These are phyloP conservation scores for Ettlia oleoabundans DNA, from an alignment of 139 green algal genomes.

Conservation along the genomic window DNA sequence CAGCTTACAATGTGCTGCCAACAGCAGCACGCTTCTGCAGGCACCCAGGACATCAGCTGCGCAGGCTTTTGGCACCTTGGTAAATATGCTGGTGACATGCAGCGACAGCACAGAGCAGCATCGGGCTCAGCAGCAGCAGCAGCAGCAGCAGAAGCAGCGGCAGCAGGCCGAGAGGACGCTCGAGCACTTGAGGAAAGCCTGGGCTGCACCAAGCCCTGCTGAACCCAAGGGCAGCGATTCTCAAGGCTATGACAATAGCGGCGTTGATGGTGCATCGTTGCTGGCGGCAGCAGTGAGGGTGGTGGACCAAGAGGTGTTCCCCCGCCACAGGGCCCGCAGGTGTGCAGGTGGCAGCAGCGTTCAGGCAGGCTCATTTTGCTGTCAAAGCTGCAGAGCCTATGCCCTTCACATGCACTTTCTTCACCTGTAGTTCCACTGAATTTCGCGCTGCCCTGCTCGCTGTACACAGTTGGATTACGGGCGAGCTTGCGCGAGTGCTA, in stretches of 20 bases:
- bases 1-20: not conserved
- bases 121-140: not conserved
- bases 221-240: too few relatives aligned
- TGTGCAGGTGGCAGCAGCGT: not conserved
- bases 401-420: too few relatives aligned
- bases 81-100: slow-evolving; percentile 9
- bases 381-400: not conserved
- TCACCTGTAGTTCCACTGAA: too few relatives aligned
- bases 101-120: not conserved
- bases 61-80: not conserved
- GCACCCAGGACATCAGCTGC: not conserved
- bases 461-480: not conserved
- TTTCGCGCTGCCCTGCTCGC: too few relatives aligned
- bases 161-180: not conserved
- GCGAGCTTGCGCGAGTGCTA: slow-evolving; percentile 1
- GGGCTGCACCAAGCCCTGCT: too few relatives aligned
- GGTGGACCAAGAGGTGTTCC: slow-evolving; percentile 17
- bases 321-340: slow-evolving; percentile 6
- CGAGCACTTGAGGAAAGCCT: too few relatives aligned
- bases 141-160: too few relatives aligned
- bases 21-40: not conserved
- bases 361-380: not conserved
- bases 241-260: not conserved
- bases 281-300: slow-evolving; percentile 6
- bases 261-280: not conserved